Conservation (phyloP, 2,329 filamentous ascomycete genomes). For the Monilinia vaccinii-corymbosi region DNA sequence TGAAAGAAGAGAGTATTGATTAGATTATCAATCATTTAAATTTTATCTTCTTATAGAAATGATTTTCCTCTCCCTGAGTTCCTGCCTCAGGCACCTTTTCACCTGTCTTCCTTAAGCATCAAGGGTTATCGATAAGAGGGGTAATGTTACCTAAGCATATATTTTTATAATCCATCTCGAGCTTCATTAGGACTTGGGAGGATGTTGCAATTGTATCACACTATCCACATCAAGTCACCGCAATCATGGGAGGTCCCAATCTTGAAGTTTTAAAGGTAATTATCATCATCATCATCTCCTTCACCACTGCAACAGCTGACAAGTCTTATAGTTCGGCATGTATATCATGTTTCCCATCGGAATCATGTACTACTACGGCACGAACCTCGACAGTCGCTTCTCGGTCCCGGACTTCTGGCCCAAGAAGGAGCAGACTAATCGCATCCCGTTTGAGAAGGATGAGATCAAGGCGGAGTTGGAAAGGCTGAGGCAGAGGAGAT, state of each 20-base stretch:
- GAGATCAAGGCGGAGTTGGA: constrained; percentile 67
- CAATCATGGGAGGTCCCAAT: constrained; percentile 70
- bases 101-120: not conserved
- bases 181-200: not conserved
- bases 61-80: too few relatives aligned
- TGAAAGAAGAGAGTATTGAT: not conserved
- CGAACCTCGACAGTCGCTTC: constrained; percentile 91
- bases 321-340: constrained; percentile 69
- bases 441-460: constrained; percentile 66
- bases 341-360: constrained; percentile 98
- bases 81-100: too few relatives aligned
- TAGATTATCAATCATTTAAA: too few relatives aligned
- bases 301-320: not conserved
- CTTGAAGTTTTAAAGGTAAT: constrained; percentile 89
- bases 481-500: constrained; percentile 24
- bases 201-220: not conserved
- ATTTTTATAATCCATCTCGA: not conserved
- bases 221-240: not conserved
- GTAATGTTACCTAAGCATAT: not conserved
- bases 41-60: too few relatives aligned
- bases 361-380: constrained; percentile 99
- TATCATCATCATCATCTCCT: not conserved
- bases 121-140: not conserved
- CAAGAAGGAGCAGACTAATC: constrained; percentile 65
- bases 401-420: constrained; percentile 90